Percentiles rank a stretch among this genome's conserved stretches.
These are phyloP conservation scores for Edaphochlamys debaryana DNA, from an alignment of 139 green algal species.

Conservation along the genomic window DNA sequence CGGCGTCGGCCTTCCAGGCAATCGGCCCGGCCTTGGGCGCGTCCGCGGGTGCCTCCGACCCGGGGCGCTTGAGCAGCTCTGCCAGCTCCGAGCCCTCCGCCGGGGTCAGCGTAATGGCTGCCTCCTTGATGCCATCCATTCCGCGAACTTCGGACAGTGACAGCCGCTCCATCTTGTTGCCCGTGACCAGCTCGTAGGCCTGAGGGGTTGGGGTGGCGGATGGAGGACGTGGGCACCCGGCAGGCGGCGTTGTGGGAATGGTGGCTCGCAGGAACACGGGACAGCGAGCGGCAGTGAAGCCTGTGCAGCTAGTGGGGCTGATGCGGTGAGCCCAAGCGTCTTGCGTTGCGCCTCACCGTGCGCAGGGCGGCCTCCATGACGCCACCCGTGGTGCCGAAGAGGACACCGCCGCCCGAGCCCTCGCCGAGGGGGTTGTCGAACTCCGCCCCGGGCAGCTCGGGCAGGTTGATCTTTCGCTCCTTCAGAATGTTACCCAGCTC, in stretches of 20 bases:
- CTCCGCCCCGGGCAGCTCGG: slow-evolving; percentile 49
- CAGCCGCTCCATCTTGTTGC: slow-evolving; percentile 47
- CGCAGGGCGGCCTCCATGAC: slow-evolving; percentile 71
- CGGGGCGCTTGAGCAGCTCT: slow-evolving; percentile 1
- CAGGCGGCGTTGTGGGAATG: too few relatives aligned
- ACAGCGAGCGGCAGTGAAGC: too few relatives aligned
- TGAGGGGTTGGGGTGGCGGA: background rate
- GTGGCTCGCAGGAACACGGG: too few relatives aligned
- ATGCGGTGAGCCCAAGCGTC: background rate
- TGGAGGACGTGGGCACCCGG: too few relatives aligned
- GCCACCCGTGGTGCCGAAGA: slow-evolving; percentile 80
- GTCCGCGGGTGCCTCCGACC: background rate
- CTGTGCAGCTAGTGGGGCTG: too few relatives aligned
- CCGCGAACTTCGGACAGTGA: slow-evolving; percentile 63
- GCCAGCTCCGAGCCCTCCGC: slow-evolving; percentile 14
- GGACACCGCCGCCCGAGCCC: slow-evolving; percentile 57
- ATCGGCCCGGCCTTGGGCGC: too few relatives aligned
- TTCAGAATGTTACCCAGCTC: slow-evolving; percentile 71
- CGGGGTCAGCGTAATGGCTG: slow-evolving; percentile 56
- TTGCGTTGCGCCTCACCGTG: slow-evolving; percentile 17
- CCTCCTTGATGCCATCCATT: slow-evolving; percentile 74
- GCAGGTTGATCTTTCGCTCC: slow-evolving; percentile 8
- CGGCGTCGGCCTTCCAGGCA: background rate
- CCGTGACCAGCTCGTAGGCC: slow-evolving; percentile 55
- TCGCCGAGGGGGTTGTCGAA: slow-evolving; percentile 70